Percentiles rank a stretch among this genome's conserved stretches.
Conservation (phyloP, 768 basidiomycete species). For the Lactarius indigo region DNA sequence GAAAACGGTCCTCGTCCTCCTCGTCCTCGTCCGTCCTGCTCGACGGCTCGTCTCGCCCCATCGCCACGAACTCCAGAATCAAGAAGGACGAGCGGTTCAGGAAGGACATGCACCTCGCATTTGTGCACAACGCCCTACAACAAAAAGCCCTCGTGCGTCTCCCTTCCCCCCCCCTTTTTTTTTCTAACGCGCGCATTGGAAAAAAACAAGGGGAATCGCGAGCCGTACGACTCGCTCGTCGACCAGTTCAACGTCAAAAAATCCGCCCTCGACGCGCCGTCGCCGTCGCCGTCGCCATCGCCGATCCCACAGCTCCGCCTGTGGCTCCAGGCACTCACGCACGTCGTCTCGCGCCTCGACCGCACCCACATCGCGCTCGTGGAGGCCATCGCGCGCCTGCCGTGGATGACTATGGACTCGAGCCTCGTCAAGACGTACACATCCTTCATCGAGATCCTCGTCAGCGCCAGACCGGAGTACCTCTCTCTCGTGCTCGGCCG, state of each 20-base stretch:
- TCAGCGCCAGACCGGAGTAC: constrained; percentile 90
- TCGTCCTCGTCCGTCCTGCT: constrained; percentile 25
- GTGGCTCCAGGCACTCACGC: constrained; percentile 85
- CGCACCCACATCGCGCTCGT: constrained; percentile 75
- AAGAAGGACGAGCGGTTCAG: constrained; percentile 73
- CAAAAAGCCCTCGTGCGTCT: constrained; percentile 64
- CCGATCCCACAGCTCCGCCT: constrained; percentile 58
- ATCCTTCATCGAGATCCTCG: constrained; percentile 85
- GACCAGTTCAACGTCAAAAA: constrained; percentile 70
- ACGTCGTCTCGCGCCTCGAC: constrained; percentile 89
- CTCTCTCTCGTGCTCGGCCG: constrained; percentile 77
- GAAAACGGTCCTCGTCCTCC: constrained; percentile 7
- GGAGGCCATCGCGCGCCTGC: constrained; percentile 80
- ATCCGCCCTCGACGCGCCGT: constrained; percentile 30
- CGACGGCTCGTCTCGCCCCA: constrained; percentile 45
- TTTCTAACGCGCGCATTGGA: constrained; percentile 12
- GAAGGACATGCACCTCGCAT: constrained; percentile 81
- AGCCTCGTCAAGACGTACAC: constrained; percentile 85
- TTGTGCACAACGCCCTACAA: constrained; percentile 75
- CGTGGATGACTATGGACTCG: constrained; percentile 91
- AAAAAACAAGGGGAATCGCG: constrained; percentile 75
- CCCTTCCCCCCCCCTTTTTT: neutral
- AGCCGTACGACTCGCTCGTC: constrained; percentile 85
- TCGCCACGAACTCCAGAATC: constrained; percentile 75
- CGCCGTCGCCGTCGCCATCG: constrained; percentile 27